These are phyloP conservation scores for Teratosphaeria epicoccoides DNA, from an alignment of 2,329 filamentous ascomycete species.

Conservation along the genomic window DNA sequence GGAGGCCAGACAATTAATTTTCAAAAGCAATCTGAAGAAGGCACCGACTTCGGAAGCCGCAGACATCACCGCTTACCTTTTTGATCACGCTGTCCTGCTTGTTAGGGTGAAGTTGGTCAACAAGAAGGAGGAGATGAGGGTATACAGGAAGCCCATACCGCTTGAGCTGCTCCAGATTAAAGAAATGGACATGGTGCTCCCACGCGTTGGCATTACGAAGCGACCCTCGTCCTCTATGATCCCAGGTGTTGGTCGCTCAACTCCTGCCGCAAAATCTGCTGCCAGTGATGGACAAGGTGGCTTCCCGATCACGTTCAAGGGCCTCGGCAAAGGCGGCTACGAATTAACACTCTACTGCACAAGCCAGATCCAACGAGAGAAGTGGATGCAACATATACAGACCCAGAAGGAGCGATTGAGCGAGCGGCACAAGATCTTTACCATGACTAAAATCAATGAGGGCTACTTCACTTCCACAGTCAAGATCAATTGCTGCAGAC, in stretches of 20 bases:
- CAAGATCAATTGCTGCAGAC: constrained; percentile 86
- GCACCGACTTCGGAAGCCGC: constrained; percentile 66
- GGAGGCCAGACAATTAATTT: constrained; percentile 82
- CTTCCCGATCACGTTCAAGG: constrained; percentile 90
- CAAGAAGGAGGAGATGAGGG: constrained; percentile 88
- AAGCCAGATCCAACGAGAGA: constrained; percentile 76
- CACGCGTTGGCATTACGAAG: constrained; percentile 67
- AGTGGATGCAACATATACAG: constrained; percentile 95
- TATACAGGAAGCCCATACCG: constrained; percentile 90
- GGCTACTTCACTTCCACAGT: constrained; percentile 73
- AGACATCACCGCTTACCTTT: constrained; percentile 89
- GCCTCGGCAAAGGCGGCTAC: constrained; percentile 91
- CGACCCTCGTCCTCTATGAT: constrained; percentile 80
- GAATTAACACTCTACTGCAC: constrained; percentile 81
- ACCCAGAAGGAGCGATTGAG: constrained; percentile 77
- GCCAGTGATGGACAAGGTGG: background rate
- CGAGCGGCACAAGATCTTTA: constrained; percentile 61
- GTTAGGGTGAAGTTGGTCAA: constrained; percentile 85
- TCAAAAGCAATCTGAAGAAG: constrained; percentile 92
- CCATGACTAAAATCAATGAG: constrained; percentile 60
- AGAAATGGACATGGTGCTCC: constrained; percentile 95
- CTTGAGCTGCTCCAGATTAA: constrained; percentile 85
- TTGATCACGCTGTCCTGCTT: constrained; percentile 88
- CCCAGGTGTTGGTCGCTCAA: constrained; percentile 40
- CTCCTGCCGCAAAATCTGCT: constrained; percentile 38